A percentile compares a stretch with the other conserved stretches of the same genome.
phyloP scores from a whole-genome alignment of 306 rosid species.

The Rosa multiflora region DNA sequence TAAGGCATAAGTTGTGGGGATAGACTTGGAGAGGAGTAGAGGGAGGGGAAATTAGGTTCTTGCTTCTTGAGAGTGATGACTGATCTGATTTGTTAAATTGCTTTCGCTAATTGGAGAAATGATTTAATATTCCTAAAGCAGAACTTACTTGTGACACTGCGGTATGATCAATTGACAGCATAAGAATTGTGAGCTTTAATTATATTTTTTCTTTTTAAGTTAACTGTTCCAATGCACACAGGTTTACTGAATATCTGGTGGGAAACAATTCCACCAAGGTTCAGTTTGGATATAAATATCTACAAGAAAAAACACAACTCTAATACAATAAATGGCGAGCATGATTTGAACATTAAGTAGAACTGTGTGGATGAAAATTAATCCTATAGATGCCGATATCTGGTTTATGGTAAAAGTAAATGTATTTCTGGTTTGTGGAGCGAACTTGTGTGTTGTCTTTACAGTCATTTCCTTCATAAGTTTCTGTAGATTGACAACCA shows the following conservation, averaged over 20 bases:
- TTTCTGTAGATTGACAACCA: conserved; percentile 9
- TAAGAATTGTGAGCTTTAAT: neutral
- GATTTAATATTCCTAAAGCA: neutral
- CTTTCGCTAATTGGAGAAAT: neutral
- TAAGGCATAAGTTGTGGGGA: neutral
- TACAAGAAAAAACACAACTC: neutral
- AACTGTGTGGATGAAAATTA: neutral
- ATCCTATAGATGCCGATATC: neutral
- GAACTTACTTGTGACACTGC: neutral
- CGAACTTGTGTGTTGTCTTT: neutral
- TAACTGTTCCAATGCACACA: neutral
- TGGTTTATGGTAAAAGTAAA: neutral
- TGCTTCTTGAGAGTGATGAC: neutral
- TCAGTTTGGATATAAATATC: neutral
- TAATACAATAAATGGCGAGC: neutral
- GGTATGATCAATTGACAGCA: neutral
- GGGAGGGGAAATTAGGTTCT: neutral
- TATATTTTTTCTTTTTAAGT: neutral
- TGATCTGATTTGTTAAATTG: neutral
- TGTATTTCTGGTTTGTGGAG: neutral
- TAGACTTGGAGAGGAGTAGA: neutral
- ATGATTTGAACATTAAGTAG: neutral
- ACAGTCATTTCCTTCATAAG: neutral
- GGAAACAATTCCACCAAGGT: neutral
- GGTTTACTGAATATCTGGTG: neutral